phyloP scores from a whole-genome alignment of 176 grass and related monocot genomes.

The Puya raimondii region DNA sequence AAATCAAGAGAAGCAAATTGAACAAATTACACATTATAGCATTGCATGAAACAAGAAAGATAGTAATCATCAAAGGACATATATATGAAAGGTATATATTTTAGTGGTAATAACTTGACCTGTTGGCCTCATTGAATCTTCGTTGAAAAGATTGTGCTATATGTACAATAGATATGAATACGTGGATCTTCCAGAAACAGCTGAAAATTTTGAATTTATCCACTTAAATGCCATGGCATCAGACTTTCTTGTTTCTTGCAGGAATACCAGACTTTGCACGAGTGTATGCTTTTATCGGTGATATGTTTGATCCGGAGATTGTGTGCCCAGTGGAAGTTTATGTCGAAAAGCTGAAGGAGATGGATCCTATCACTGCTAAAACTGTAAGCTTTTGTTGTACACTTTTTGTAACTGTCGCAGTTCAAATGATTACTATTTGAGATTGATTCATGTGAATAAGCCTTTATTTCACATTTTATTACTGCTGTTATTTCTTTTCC shows the following conservation, averaged over 20 bases:
- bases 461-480: too few species aligned
- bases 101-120: too few species aligned
- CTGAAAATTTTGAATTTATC: neutral
- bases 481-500: neutral
- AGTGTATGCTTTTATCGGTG: conserved; percentile 73
- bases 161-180: too few species aligned
- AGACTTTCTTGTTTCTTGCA: conserved; percentile 11
- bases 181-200: neutral
- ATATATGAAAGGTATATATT: too few species aligned
- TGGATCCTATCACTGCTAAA: conserved; percentile 39
- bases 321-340: conserved; percentile 26
- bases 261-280: conserved; percentile 52
- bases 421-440: too few species aligned
- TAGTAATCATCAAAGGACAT: too few species aligned
- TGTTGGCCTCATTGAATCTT: too few species aligned
- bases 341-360: conserved; percentile 39
- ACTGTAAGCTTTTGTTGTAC: conserved; percentile 23
- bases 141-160: too few species aligned
- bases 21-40: too few species aligned
- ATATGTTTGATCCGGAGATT: conserved; percentile 65
- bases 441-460: too few species aligned
- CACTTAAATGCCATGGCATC: neutral
- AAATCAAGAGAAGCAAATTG: too few species aligned
- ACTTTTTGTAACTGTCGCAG: neutral
- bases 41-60: too few species aligned